Evolutionary conservation across 148 eudicot species (phyloP).

Genomic region (Chenopodium formosanum): DNA sequence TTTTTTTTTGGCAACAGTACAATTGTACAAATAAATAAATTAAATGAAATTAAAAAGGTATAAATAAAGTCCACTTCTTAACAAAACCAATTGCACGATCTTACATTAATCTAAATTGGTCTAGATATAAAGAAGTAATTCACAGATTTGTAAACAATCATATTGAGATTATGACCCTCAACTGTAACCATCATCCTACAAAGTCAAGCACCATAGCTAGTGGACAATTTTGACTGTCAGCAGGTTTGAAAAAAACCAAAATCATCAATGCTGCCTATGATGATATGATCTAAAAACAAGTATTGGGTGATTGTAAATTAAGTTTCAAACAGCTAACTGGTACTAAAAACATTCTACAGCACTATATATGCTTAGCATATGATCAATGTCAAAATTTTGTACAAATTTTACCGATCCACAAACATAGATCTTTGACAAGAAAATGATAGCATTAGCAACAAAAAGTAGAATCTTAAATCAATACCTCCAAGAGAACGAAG

Average conservation of each 20-base stretch:
- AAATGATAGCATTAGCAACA: neutral
- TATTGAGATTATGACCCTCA: neutral
- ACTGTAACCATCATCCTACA: neutral
- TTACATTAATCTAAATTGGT: neutral
- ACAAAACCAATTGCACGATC: neutral
- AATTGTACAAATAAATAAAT: no score
- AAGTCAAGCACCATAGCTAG: neutral
- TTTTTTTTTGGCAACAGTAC: no score
- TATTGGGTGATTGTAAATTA: neutral
- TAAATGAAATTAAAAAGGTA: neutral
- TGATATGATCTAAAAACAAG: neutral
- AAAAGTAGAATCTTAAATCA: neutral
- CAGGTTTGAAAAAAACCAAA: neutral
- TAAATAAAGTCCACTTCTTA: neutral
- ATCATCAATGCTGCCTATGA: neutral
- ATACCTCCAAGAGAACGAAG: slow-evolving; percentile 95
- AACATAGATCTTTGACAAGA: neutral
- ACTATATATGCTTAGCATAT: neutral
- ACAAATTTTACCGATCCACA: neutral
- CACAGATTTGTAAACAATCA: neutral
- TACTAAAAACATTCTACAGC: no score
- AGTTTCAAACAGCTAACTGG: neutral
- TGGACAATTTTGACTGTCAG: neutral
- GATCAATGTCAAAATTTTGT: neutral
- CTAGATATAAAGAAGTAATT: neutral